A percentile compares a stretch with the other conserved stretches of the same genome.
Evolutionary conservation across 148 eudicot species (phyloP).

Genomic region (Cornus suecica): DNA sequence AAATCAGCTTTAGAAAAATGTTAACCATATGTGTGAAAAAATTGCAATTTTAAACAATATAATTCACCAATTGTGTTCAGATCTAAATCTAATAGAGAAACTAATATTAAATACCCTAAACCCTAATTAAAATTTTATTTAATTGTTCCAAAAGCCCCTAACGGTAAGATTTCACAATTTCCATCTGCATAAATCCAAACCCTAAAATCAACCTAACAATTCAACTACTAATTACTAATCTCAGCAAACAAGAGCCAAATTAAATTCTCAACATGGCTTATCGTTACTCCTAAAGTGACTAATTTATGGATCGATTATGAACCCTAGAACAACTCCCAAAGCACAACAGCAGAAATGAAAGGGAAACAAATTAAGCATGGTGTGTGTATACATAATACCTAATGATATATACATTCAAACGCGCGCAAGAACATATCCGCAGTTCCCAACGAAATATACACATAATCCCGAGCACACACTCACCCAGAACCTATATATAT

Average conservation of each 20-base stretch:
- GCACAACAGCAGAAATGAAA: not conserved
- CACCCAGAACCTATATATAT: too few species aligned
- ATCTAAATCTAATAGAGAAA: not conserved
- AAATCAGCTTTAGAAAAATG: too few species aligned
- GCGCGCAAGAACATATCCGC: not conserved
- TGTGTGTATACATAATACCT: not conserved
- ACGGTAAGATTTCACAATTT: not conserved
- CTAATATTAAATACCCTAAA: too few species aligned
- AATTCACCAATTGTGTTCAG: not conserved
- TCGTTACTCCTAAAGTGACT: not conserved
- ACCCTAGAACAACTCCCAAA: slow-evolving; percentile 2
- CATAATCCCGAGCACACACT: too few species aligned
- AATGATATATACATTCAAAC: not conserved
- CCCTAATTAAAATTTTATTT: too few species aligned
- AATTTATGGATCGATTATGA: not conserved
- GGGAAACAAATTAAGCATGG: not conserved
- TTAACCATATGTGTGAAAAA: not conserved
- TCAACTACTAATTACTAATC: not conserved
- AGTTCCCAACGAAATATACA: not conserved
- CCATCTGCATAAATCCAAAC: not conserved
- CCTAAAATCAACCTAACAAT: not conserved
- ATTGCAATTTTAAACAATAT: not conserved
- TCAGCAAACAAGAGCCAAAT: not conserved
- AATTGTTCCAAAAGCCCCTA: not conserved
- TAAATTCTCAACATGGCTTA: not conserved